These are phyloP conservation scores for Aspergillus affinis DNA, from an alignment of 495 filamentous ascomycete genomes.

Conservation along the genomic window DNA sequence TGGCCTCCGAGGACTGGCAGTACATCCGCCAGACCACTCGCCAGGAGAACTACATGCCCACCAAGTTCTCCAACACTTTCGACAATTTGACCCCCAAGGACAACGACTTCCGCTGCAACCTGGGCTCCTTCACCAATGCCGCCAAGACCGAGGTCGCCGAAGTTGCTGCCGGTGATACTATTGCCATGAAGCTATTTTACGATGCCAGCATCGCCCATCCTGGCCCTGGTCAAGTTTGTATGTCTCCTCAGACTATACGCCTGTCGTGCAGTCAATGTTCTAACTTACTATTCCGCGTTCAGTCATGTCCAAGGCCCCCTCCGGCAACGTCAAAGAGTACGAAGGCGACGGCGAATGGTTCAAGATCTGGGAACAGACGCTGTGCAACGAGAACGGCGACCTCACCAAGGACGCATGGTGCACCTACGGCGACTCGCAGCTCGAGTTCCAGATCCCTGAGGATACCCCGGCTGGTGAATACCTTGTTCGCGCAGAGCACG, in stretches of 20 bases:
- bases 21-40: conserved; percentile 25
- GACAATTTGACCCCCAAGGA: conserved; percentile 25
- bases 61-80: conserved; percentile 19
- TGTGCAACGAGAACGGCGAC: conserved; percentile 34
- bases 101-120: conserved; percentile 24
- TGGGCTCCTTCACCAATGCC: conserved; percentile 22
- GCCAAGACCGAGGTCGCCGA: conserved; percentile 23
- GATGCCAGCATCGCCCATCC: conserved; percentile 19
- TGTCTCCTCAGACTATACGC: too few species aligned
- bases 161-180: conserved; percentile 21
- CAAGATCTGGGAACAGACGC: conserved; percentile 45
- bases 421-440: conserved; percentile 15
- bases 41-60: conserved; percentile 18
- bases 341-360: conserved; percentile 53
- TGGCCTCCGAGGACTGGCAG: conserved; percentile 20
- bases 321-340: conserved; percentile 33
- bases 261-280: too few species aligned
- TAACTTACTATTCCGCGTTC: conserved; percentile 36
- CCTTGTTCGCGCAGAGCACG: conserved; percentile 59
- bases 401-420: conserved; percentile 23
- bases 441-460: conserved; percentile 51
- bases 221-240: conserved; percentile 27
- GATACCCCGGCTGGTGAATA: conserved; percentile 58
- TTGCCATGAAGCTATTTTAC: conserved; percentile 26
- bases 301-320: conserved; percentile 48